Percentiles rank a stretch among this genome's conserved stretches.
phyloP scores from a whole-genome alignment of 1,139 yeast species.

The Saccharomyces hybrid region DNA sequence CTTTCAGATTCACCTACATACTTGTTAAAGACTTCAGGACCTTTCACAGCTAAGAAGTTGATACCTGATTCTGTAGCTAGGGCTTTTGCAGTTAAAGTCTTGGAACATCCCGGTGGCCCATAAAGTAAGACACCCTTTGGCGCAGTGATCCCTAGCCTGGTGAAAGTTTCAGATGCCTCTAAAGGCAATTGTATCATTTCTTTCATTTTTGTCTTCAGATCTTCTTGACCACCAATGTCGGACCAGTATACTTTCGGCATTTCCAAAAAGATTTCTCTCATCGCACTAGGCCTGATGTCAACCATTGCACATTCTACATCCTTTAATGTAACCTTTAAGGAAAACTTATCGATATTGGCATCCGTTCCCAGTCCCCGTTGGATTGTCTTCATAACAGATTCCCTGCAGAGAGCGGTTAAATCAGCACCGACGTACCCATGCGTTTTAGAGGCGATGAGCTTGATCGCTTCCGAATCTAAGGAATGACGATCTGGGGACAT shows the following conservation, averaged over 20 bases:
- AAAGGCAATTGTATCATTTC: slow-evolving; percentile 92
- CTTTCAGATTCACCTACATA: slow-evolving; percentile 93
- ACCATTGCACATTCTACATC: slow-evolving; percentile 65
- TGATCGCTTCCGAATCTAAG: slow-evolving; percentile 47
- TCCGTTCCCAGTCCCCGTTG: slow-evolving; percentile 43
- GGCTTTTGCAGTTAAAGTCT: slow-evolving; percentile 89
- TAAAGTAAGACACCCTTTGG: slow-evolving; percentile 87
- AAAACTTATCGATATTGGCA: slow-evolving; percentile 31
- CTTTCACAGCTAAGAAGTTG: slow-evolving; percentile 87
- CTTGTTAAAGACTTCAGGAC: slow-evolving; percentile 90
- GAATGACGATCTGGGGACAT: slow-evolving; percentile 54
- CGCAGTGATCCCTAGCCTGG: slow-evolving; percentile 69
- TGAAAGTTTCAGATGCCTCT: slow-evolving; percentile 72
- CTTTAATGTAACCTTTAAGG: slow-evolving; percentile 35
- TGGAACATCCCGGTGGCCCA: slow-evolving; percentile 97
- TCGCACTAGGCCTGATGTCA: slow-evolving; percentile 87
- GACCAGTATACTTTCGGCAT: slow-evolving; percentile 91
- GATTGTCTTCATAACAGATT: slow-evolving; percentile 79
- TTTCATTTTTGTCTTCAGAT: slow-evolving; percentile 64
- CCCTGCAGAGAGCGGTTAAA: slow-evolving; percentile 76
- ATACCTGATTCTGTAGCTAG: slow-evolving; percentile 91
- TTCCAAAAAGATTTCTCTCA: slow-evolving; percentile 90
- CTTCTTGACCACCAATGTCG: slow-evolving; percentile 93
- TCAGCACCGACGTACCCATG: slow-evolving; percentile 85
- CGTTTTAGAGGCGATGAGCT: slow-evolving; percentile 56